Evolutionary conservation across 495 filamentous ascomycete genomes (phyloP).

Genomic region (Penicillium herquei): DNA sequence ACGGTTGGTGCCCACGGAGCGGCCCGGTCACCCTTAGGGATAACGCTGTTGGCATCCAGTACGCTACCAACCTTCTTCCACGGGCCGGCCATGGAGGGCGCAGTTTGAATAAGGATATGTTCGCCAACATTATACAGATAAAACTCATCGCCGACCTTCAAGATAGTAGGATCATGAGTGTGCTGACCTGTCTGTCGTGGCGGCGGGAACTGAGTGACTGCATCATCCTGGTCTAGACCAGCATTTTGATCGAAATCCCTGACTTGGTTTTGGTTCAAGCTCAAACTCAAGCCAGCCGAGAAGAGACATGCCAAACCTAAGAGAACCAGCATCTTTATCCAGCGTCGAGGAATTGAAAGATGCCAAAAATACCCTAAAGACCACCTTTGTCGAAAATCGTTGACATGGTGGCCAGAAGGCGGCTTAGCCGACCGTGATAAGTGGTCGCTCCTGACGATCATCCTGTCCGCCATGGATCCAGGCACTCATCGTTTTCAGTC

Average conservation of each 20-base stretch:
- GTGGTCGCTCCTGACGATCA: conserved; percentile 24
- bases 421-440: conserved; percentile 27
- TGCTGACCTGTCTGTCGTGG: conserved; percentile 33
- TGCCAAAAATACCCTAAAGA: conserved; percentile 18
- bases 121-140: conserved; percentile 40
- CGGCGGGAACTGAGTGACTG: conserved; percentile 20
- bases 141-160: conserved; percentile 30
- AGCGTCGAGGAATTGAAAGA: conserved; percentile 22
- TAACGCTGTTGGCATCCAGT: conserved; percentile 36
- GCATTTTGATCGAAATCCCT: conserved; percentile 3
- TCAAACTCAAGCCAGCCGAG: conserved; percentile 15
- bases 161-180: conserved; percentile 43
- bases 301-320: conserved; percentile 23
- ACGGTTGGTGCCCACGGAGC: conserved; percentile 63
- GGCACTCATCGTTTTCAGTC: conserved; percentile 27
- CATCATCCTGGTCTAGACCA: conserved; percentile 10
- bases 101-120: conserved; percentile 34
- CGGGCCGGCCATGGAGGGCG: conserved; percentile 38
- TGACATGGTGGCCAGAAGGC: conserved; percentile 10
- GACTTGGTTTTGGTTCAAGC: conserved; percentile 7
- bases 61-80: conserved; percentile 40
- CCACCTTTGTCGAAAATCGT: conserved; percentile 20
- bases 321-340: conserved; percentile 26
- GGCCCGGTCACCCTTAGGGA: conserved; percentile 38
- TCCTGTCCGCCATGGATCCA: conserved; percentile 21